Conservation (phyloP, 495 filamentous ascomycete species). For the Podospora pseudoanserina region DNA sequence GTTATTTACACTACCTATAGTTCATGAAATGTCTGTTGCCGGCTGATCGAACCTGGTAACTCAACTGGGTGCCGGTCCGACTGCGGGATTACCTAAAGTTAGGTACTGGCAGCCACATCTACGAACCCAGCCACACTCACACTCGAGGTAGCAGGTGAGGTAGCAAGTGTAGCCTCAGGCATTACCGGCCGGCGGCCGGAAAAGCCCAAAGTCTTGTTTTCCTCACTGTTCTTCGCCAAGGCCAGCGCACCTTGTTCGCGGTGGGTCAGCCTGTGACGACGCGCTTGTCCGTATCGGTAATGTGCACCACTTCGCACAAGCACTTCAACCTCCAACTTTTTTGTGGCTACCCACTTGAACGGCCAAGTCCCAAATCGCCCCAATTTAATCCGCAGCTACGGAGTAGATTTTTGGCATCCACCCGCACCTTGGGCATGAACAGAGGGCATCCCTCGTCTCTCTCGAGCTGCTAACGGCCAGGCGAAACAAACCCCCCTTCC, state of each 20-base stretch:
- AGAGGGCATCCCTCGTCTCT: slow-evolving; percentile 22
- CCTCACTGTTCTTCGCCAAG: background rate
- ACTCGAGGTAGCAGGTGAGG: no score
- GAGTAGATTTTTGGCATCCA: slow-evolving; percentile 24
- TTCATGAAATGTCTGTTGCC: background rate
- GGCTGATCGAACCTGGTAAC: background rate
- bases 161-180: no score
- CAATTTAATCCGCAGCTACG: slow-evolving; percentile 22
- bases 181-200: no score
- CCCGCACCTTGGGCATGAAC: slow-evolving; percentile 15
- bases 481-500: slow-evolving; percentile 3
- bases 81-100: background rate
- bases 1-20: no score
- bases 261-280: background rate
- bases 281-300: background rate
- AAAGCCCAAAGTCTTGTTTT: background rate
- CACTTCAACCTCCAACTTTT: background rate
- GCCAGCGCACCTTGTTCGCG: background rate
- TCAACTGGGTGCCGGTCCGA: background rate
- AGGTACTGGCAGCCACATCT: no score
- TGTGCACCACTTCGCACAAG: background rate
- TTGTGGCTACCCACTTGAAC: slow-evolving; percentile 13
- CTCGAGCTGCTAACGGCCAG: slow-evolving; percentile 6
- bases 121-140: no score
- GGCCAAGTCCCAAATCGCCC: slow-evolving; percentile 25